phyloP scores from a whole-genome alignment of 1,284 basidiomycete species.

The Pascua guehoae region DNA sequence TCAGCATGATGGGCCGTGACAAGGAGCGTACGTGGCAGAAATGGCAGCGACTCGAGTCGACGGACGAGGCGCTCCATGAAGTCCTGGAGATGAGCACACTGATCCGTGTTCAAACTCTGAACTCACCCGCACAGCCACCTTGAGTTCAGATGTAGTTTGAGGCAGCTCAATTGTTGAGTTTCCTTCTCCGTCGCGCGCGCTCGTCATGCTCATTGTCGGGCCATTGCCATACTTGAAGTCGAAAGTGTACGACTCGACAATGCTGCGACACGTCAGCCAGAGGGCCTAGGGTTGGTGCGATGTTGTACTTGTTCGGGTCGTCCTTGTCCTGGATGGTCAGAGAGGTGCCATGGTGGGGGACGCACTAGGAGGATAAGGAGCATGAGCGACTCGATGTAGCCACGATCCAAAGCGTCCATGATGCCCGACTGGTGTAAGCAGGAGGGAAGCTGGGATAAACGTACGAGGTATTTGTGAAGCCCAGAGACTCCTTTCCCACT shows the following conservation, averaged over 20 bases:
- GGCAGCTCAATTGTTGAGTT: not conserved
- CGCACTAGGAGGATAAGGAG: constrained; percentile 22
- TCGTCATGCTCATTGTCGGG: too few relatives aligned
- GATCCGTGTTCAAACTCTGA: too few relatives aligned
- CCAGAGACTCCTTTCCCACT: too few relatives aligned
- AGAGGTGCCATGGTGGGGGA: too few relatives aligned
- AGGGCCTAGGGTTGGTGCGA: not conserved
- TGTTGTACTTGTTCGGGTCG: not conserved
- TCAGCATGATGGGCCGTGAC: too few relatives aligned
- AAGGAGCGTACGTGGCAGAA: too few relatives aligned
- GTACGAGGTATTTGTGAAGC: not conserved
- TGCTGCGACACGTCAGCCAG: constrained; percentile 9
- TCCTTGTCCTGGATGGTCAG: constrained; percentile 3
- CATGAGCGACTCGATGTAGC: constrained; percentile 21
- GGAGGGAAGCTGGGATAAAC: not conserved
- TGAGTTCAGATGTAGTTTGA: not conserved
- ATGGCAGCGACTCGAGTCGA: too few relatives aligned
- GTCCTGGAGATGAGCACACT: too few relatives aligned
- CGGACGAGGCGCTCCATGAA: too few relatives aligned
- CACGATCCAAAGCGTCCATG: constrained; percentile 11
- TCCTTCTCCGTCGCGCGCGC: not conserved
- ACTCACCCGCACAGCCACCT: too few relatives aligned
- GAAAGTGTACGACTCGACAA: constrained; percentile 29
- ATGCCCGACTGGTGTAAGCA: not conserved
- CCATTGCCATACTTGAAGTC: constrained; percentile 22